Percentiles rank a stretch among this genome's conserved stretches.
Conservation (phyloP, 202 grass and related monocot genomes). For the Carex sylvatica region DNA sequence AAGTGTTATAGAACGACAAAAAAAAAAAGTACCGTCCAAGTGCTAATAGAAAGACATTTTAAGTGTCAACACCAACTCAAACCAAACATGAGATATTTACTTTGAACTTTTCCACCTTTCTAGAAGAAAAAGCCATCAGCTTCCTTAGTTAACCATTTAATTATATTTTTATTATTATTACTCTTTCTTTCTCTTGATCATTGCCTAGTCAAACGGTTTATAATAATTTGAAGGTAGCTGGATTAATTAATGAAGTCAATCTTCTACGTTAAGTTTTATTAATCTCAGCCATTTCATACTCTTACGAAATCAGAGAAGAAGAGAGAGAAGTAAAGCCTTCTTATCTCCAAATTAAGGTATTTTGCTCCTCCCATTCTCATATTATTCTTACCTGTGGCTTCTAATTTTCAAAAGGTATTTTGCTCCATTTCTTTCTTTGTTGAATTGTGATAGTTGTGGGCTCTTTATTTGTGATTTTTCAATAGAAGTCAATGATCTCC, state of each 20-base stretch:
- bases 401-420: conserved; percentile 21
- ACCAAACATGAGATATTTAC: background rate
- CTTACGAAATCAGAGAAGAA: background rate
- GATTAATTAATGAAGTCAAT: background rate
- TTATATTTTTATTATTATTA: background rate
- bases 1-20: background rate
- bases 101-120: background rate
- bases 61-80: background rate
- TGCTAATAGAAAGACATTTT: background rate
- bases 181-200: background rate
- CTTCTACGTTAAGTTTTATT: background rate
- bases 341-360: too few relatives aligned
- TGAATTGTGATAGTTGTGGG: background rate
- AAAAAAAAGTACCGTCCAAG: background rate
- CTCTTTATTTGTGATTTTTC: background rate
- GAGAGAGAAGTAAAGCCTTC: background rate
- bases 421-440: background rate
- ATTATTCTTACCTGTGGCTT: background rate
- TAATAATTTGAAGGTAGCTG: background rate
- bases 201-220: background rate
- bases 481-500: conserved; percentile 9
- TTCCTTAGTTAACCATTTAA: background rate
- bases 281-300: background rate
- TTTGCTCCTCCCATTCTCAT: too few relatives aligned
- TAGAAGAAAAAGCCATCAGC: background rate